These are phyloP conservation scores for Verticillium zaregamsianum DNA, from an alignment of 2,329 filamentous ascomycete genomes.

Conservation along the genomic window DNA sequence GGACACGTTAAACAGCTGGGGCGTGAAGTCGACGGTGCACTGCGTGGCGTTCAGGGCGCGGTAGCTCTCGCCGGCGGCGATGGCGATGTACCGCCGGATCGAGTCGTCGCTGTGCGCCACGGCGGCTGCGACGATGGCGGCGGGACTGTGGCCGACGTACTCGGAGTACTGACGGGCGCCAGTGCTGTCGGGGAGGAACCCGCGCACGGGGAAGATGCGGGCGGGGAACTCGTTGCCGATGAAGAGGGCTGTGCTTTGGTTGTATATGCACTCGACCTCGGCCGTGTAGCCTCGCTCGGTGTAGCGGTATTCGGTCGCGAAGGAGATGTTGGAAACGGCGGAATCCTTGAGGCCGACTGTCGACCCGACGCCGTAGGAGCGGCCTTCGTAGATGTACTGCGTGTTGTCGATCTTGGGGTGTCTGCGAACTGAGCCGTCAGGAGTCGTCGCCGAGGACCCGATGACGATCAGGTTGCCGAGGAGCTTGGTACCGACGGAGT, in stretches of 20 bases:
- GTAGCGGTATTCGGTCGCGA: slow-evolving; percentile 20
- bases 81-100: slow-evolving; percentile 21
- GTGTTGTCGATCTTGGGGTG: slow-evolving; percentile 22
- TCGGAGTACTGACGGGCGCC: slow-evolving; percentile 19
- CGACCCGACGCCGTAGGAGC: slow-evolving; percentile 21
- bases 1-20: slow-evolving; percentile 22
- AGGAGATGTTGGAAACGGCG: slow-evolving; percentile 1
- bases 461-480: slow-evolving; percentile 14
- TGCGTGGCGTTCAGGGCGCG: slow-evolving; percentile 23
- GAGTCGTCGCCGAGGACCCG: slow-evolving; percentile 16
- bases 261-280: slow-evolving; percentile 29
- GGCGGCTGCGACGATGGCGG: slow-evolving; percentile 24
- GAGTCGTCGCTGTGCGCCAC: slow-evolving; percentile 18
- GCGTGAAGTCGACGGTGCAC: slow-evolving; percentile 23
- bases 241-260: slow-evolving; percentile 24
- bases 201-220: slow-evolving; percentile 8
- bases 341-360: slow-evolving; percentile 16
- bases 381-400: slow-evolving; percentile 18
- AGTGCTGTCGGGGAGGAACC: slow-evolving; percentile 6
- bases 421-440: slow-evolving; percentile 9
- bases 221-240: slow-evolving; percentile 6
- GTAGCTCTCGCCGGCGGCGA: slow-evolving; percentile 24
- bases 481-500: slow-evolving; percentile 19
- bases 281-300: slow-evolving; percentile 27
- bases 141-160: slow-evolving; percentile 22